Conservation (phyloP, 805 yeast genomes). For the Kluyveromyces starmeri region DNA sequence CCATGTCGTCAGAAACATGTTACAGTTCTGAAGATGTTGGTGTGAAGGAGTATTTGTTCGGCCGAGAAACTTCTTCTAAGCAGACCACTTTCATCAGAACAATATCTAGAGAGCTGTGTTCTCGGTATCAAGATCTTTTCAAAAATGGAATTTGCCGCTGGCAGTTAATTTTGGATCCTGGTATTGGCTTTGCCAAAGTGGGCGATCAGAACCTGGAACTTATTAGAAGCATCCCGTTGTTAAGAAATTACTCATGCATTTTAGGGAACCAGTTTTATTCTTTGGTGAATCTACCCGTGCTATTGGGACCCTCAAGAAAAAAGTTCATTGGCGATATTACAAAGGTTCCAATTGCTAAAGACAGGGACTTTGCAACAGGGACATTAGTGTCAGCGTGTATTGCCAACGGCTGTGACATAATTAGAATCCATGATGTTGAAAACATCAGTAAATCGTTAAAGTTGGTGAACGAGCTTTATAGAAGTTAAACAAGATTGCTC, state of each 20-base stretch:
- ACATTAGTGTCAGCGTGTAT: slow-evolving; percentile 68
- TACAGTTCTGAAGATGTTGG: slow-evolving; percentile 38
- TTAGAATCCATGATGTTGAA: slow-evolving; percentile 79
- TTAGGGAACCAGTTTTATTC: slow-evolving; percentile 21
- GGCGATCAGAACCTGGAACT: slow-evolving; percentile 59
- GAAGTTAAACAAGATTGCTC: slow-evolving; percentile 2
- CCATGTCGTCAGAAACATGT: slow-evolving; percentile 53
- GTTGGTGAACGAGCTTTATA: slow-evolving; percentile 57
- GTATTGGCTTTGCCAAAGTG: slow-evolving; percentile 91
- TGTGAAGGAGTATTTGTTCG: slow-evolving; percentile 15
- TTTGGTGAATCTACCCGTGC: slow-evolving; percentile 44
- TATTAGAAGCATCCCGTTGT: slow-evolving; percentile 40
- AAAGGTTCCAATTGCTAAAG: slow-evolving; percentile 43
- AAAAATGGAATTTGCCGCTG: slow-evolving; percentile 65
- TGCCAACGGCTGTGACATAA: slow-evolving; percentile 66
- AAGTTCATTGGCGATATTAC: slow-evolving; percentile 73
- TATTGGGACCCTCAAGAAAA: slow-evolving; percentile 86
- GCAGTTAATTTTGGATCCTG: slow-evolving; percentile 92
- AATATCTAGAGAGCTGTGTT: slow-evolving; percentile 56
- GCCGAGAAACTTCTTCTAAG: slow-evolving; percentile 12
- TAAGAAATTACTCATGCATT: slow-evolving; percentile 39
- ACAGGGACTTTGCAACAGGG: slow-evolving; percentile 69
- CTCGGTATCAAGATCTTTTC: slow-evolving; percentile 47
- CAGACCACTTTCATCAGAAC: slow-evolving; percentile 40
- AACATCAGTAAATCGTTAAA: slow-evolving; percentile 45